Evolutionary conservation across 257 asterid genomes (phyloP).

Genomic region (Buddleja alternifolia): DNA sequence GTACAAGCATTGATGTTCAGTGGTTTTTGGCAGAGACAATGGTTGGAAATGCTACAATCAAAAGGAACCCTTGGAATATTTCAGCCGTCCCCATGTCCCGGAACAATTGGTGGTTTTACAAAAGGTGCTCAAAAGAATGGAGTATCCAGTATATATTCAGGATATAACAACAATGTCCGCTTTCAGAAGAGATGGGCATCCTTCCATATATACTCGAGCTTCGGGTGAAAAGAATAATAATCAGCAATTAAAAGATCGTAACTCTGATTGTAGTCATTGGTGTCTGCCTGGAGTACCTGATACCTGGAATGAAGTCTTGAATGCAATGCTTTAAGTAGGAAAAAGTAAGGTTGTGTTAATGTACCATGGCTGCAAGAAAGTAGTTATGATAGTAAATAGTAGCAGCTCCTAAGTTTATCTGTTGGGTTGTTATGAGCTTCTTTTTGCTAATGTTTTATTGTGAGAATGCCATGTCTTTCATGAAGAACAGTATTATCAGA

Average conservation of each 20-base stretch:
- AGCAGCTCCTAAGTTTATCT: background rate
- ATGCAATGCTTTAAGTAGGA: conserved; percentile 49
- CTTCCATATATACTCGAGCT: conserved; percentile 67
- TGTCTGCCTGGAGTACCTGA: conserved; percentile 97
- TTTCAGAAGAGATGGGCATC: conserved; percentile 78
- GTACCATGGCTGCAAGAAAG: background rate
- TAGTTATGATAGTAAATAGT: background rate
- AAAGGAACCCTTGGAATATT: conserved; percentile 53
- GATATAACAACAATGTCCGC: conserved; percentile 70
- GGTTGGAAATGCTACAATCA: conserved; percentile 77
- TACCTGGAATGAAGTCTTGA: conserved; percentile 78
- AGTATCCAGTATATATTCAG: conserved; percentile 68
- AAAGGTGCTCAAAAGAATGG: conserved; percentile 57
- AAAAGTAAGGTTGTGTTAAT: background rate
- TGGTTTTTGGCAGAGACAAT: conserved; percentile 65
- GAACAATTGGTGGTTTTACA: conserved; percentile 51
- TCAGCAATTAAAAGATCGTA: conserved; percentile 42
- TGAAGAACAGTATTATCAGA: too few species aligned
- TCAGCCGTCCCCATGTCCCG: conserved; percentile 54
- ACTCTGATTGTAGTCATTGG: conserved; percentile 89
- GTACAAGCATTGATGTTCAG: too few species aligned
- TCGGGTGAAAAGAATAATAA: conserved; percentile 52
- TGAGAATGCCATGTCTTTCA: conserved; percentile 11
- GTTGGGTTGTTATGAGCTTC: too few species aligned
- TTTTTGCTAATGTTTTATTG: conserved; percentile 7